These are phyloP conservation scores for Sporodiniella umbellata DNA, from an alignment of 371 early-diverging fungal species.

Conservation along the genomic window DNA sequence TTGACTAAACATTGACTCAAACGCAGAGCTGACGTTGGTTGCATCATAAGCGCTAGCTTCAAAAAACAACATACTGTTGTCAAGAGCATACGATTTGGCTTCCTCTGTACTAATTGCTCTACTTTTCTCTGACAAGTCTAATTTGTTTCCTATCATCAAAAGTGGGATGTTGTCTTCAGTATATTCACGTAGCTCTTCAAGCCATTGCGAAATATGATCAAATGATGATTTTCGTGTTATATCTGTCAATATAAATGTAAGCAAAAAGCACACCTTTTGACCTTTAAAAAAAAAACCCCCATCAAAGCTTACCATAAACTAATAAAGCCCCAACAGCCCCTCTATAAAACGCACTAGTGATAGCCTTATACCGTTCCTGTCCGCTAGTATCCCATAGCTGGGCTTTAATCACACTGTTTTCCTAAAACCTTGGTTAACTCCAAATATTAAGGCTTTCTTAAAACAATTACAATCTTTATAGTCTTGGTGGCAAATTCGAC, in stretches of 20 bases:
- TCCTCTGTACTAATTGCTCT: constrained; percentile 58
- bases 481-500: constrained; percentile 55
- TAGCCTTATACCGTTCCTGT: constrained; percentile 77
- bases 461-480: constrained; percentile 31
- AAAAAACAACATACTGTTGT: constrained; percentile 78
- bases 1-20: constrained; percentile 38
- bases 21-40: constrained; percentile 79
- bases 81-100: constrained; percentile 77
- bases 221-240: constrained; percentile 95
- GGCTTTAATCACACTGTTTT: constrained; percentile 58
- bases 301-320: constrained; percentile 48
- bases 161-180: constrained; percentile 90
- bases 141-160: constrained; percentile 98
- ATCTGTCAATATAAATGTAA: constrained; percentile 48
- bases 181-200: constrained; percentile 96
- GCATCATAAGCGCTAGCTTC: constrained; percentile 94
- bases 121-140: constrained; percentile 81
- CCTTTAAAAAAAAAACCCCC: not conserved
- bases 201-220: constrained; percentile 89
- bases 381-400: constrained; percentile 92
- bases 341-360: constrained; percentile 56
- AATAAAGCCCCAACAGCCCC: constrained; percentile 47
- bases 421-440: constrained; percentile 8
- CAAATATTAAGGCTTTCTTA: not conserved
- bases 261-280: not conserved